phyloP scores from a whole-genome alignment of 805 yeast genomes.

The Spathaspora boniae region DNA sequence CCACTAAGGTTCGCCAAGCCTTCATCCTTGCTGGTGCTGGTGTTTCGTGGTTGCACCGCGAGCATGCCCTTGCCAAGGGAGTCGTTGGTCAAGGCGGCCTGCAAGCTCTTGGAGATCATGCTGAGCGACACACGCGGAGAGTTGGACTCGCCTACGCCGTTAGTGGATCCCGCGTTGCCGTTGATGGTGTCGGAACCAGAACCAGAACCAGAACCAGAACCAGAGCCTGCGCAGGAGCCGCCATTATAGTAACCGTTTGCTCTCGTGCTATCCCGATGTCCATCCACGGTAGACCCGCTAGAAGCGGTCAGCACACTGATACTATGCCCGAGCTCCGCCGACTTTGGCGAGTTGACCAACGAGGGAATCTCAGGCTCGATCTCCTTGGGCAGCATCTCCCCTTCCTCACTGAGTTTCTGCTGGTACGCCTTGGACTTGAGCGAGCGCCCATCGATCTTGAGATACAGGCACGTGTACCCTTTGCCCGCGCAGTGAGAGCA shows the following conservation, averaged over 20 bases:
- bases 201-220: neutral
- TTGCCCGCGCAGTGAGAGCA: slow-evolving; percentile 28
- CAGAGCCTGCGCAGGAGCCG: neutral
- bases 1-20: slow-evolving; percentile 14
- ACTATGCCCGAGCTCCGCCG: neutral
- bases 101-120: slow-evolving; percentile 4
- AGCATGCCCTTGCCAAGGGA: neutral
- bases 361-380: slow-evolving; percentile 3
- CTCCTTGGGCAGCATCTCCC: neutral
- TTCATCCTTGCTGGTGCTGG: slow-evolving; percentile 8
- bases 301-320: neutral
- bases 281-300: no score
- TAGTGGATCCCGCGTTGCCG: no score
- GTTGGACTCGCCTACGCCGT: neutral
- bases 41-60: no score
- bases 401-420: neutral
- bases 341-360: neutral
- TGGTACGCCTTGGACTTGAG: slow-evolving; percentile 11
- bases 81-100: slow-evolving; percentile 5
- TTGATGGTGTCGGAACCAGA: slow-evolving; percentile 1
- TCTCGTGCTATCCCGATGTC: neutral
- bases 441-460: slow-evolving; percentile 18
- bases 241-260: neutral
- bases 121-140: neutral
- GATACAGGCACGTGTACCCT: slow-evolving; percentile 26